Evolutionary conservation across 2,329 filamentous ascomycete species (phyloP).

Genomic region (Alternaria sp.): DNA sequence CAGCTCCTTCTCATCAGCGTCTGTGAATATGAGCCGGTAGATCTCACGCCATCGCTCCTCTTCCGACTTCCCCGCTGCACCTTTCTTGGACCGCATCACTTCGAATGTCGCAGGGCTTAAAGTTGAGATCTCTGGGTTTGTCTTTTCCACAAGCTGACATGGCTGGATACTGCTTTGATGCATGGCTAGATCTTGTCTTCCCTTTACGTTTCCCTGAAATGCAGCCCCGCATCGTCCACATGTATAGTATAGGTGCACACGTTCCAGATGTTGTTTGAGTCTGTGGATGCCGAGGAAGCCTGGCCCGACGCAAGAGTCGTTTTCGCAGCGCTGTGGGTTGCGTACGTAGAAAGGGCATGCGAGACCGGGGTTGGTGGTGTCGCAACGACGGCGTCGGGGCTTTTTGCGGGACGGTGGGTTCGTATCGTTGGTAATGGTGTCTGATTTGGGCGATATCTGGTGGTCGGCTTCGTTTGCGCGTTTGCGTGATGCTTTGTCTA

Average conservation of each 20-base stretch:
- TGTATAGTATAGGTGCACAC: not conserved
- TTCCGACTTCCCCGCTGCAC: not conserved
- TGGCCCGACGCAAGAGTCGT: not conserved
- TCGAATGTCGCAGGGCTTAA: not conserved
- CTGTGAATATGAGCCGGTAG: not conserved
- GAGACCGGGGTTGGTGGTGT: not conserved
- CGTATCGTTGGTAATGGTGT: not conserved
- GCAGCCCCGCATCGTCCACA: not conserved
- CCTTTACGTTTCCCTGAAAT: not conserved
- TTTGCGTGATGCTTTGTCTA: not conserved
- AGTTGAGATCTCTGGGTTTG: not conserved
- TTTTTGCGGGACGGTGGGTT: not conserved
- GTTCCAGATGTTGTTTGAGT: not conserved
- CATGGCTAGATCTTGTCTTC: not conserved
- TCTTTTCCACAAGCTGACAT: not conserved
- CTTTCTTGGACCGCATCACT: not conserved
- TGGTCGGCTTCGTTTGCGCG: not conserved
- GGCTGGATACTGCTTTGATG: not conserved
- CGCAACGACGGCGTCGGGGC: not conserved
- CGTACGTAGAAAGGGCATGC: not conserved
- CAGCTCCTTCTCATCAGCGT: not conserved
- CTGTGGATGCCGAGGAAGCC: not conserved
- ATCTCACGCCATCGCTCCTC: not conserved
- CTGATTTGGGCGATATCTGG: not conserved
- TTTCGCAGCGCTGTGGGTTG: not conserved